Evolutionary conservation across 176 grass and related monocot species (phyloP).

Genomic region (Rhynchospora breviuscula): DNA sequence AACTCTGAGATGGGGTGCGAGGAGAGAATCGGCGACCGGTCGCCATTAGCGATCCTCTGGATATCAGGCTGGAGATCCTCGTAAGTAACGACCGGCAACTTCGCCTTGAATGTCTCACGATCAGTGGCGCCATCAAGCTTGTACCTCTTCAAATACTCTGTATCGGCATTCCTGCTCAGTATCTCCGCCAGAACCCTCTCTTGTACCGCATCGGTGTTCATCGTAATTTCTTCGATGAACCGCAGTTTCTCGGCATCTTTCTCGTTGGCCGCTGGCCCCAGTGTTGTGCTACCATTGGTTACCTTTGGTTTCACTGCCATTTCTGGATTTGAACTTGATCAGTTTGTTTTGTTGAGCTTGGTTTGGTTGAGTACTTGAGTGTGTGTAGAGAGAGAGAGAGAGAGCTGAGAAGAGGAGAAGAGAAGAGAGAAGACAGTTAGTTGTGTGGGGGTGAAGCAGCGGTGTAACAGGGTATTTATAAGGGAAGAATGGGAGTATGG

Average conservation of each 20-base stretch:
- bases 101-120: constrained; percentile 60
- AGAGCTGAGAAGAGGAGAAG: not conserved
- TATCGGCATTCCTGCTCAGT: constrained; percentile 56
- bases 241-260: constrained; percentile 67
- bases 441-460: constrained; percentile 32
- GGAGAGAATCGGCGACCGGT: constrained; percentile 73
- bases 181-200: constrained; percentile 76
- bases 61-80: constrained; percentile 94
- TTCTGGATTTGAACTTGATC: constrained; percentile 7
- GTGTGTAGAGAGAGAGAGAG: not conserved
- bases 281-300: constrained; percentile 23
- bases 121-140: constrained; percentile 46
- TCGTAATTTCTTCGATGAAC: constrained; percentile 87
- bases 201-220: constrained; percentile 61
- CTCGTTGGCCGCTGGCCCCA: constrained; percentile 42
- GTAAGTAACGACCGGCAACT: constrained; percentile 74
- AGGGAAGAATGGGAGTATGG: not conserved
- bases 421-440: constrained; percentile 27
- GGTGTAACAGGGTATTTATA: constrained; percentile 44
- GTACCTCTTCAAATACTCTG: constrained; percentile 76
- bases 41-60: constrained; percentile 81
- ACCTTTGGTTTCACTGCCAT: constrained; percentile 68
- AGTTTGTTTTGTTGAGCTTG: not conserved
- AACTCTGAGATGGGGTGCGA: constrained; percentile 88
- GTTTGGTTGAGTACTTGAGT: not conserved